A percentile compares a stretch with the other conserved stretches of the same genome.
Conservation (phyloP, 176 grass and related monocot genomes). For the Hyparrhenia diplandra region DNA sequence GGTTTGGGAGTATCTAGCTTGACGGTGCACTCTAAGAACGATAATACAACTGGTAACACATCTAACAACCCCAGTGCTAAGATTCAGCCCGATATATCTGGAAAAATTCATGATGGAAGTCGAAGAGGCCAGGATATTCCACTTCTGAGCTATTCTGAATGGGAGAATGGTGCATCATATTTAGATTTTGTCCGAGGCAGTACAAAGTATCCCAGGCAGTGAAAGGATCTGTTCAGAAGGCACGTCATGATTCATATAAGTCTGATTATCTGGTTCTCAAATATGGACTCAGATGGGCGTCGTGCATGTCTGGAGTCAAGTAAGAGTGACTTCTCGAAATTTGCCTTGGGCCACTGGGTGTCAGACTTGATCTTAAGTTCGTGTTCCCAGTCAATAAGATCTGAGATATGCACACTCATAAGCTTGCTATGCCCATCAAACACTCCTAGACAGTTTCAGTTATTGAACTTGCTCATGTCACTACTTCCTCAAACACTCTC, state of each 20-base stretch:
- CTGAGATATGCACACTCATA: slow-evolving; percentile 87
- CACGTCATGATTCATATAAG: slow-evolving; percentile 59
- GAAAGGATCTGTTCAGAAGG: slow-evolving; percentile 54
- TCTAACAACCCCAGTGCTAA: slow-evolving; percentile 39
- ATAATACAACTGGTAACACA: slow-evolving; percentile 42
- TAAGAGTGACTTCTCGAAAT: slow-evolving; percentile 89
- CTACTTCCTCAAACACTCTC: slow-evolving; percentile 76
- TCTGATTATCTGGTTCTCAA: slow-evolving; percentile 76
- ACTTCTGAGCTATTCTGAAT: slow-evolving; percentile 92
- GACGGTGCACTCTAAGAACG: slow-evolving; percentile 55
- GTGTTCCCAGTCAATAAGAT: slow-evolving; percentile 97
- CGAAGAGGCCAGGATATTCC: slow-evolving; percentile 65
- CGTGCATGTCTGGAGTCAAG: slow-evolving; percentile 67
- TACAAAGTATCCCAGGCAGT: slow-evolving; percentile 79
- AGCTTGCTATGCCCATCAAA: slow-evolving; percentile 79
- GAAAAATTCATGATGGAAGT: slow-evolving; percentile 41
- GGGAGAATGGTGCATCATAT: slow-evolving; percentile 96
- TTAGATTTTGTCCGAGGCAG: slow-evolving; percentile 94
- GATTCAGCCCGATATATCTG: slow-evolving; percentile 48
- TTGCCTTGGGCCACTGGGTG: slow-evolving; percentile 88
- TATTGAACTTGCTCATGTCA: slow-evolving; percentile 88
- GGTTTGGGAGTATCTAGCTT: slow-evolving; percentile 62
- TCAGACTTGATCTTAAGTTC: slow-evolving; percentile 98
- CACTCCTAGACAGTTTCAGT: slow-evolving; percentile 78
- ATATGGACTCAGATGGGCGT: slow-evolving; percentile 85